These are phyloP conservation scores for Aspergillus sp. DNA, from an alignment of 2,329 filamentous ascomycete genomes.

Conservation along the genomic window DNA sequence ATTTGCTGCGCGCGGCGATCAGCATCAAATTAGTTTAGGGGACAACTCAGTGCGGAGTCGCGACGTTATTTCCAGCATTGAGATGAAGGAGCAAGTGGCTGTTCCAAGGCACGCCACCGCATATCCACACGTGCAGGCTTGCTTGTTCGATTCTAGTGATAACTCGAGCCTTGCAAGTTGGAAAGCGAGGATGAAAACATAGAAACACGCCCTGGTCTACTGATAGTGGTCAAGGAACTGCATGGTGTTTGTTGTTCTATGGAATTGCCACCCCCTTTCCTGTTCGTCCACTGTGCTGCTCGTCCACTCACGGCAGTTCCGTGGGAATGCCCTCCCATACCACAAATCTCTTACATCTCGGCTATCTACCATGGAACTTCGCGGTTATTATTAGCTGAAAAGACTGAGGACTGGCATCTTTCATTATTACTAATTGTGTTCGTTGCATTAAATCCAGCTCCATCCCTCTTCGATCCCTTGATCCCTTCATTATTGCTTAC, in stretches of 20 bases:
- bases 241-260: background rate
- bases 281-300: conserved; percentile 1
- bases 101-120: conserved; percentile 8
- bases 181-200: too few species aligned
- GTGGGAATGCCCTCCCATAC: background rate
- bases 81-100: conserved; percentile 6
- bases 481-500: background rate
- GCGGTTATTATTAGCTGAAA: background rate
- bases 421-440: background rate
- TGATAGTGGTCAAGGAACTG: too few species aligned
- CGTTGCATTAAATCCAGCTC: background rate
- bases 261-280: conserved; percentile 16
- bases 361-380: conserved; percentile 5
- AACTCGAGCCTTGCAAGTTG: too few species aligned
- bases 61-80: background rate
- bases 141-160: background rate
- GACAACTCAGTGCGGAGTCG: background rate
- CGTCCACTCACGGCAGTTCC: background rate
- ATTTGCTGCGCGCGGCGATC: conserved; percentile 5
- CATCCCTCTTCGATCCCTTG: background rate
- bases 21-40: conserved; percentile 2
- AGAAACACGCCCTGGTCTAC: too few species aligned
- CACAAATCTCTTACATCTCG: background rate
- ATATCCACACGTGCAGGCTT: background rate
- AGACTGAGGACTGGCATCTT: background rate